phyloP scores from a whole-genome alignment of 805 yeast species.

The Schwanniomyces pseudopolymorphus region DNA sequence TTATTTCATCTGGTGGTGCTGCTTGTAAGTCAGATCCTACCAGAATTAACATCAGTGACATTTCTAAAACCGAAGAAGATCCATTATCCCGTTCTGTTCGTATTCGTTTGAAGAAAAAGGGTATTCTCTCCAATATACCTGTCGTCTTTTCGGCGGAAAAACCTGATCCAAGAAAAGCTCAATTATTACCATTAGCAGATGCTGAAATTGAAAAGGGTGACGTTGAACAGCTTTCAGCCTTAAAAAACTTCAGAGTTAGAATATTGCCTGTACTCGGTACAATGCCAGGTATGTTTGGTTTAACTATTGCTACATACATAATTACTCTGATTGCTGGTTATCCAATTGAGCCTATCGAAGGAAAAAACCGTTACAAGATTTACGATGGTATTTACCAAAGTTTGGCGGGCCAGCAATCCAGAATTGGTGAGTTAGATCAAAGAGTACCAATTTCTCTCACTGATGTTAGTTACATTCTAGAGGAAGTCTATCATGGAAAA shows the following conservation, averaged over 20 bases:
- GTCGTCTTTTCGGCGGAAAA: slow-evolving; percentile 93
- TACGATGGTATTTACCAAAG: slow-evolving; percentile 83
- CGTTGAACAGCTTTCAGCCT: slow-evolving; percentile 83
- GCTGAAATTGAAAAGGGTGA: slow-evolving; percentile 77
- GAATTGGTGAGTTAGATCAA: slow-evolving; percentile 72
- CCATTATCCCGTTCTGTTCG: slow-evolving; percentile 87
- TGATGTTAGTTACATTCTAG: slow-evolving; percentile 81
- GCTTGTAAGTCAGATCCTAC: slow-evolving; percentile 96
- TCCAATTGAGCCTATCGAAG: slow-evolving; percentile 87
- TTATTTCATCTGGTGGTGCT: slow-evolving; percentile 94
- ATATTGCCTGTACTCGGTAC: slow-evolving; percentile 95
- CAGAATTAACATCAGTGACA: slow-evolving; percentile 83
- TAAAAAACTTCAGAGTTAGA: slow-evolving; percentile 88
- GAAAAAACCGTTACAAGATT: slow-evolving; percentile 79
- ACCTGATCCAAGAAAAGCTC: slow-evolving; percentile 94
- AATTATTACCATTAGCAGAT: slow-evolving; percentile 79
- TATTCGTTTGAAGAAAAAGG: slow-evolving; percentile 75
- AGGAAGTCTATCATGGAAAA: slow-evolving; percentile 91
- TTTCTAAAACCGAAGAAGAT: slow-evolving; percentile 89
- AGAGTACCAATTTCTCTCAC: slow-evolving; percentile 68
- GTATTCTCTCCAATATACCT: slow-evolving; percentile 74
- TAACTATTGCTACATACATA: slow-evolving; percentile 82
- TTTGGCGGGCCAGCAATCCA: slow-evolving; percentile 81
- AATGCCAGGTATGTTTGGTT: slow-evolving; percentile 95
- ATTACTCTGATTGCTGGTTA: slow-evolving; percentile 81